A percentile compares a stretch with the other conserved stretches of the same genome.
phyloP scores from a whole-genome alignment of 2,329 filamentous ascomycete genomes.

The Colletotrichum brevisporum region DNA sequence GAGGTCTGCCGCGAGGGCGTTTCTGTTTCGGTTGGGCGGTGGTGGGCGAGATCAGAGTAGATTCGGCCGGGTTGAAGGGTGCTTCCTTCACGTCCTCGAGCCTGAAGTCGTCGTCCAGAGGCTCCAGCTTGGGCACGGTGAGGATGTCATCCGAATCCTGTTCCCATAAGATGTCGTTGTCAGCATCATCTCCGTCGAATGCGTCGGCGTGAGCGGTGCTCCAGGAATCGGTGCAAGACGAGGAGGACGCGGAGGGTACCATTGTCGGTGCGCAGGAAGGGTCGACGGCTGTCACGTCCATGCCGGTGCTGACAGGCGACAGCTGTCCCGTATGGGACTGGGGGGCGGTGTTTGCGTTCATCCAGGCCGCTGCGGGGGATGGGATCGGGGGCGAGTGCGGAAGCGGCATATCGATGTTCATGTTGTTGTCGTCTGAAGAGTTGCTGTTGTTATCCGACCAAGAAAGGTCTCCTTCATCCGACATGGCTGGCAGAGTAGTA shows the following conservation, averaged over 20 bases:
- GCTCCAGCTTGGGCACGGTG: conserved; percentile 69
- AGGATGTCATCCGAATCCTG: conserved; percentile 60
- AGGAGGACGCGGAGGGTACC: conserved; percentile 62
- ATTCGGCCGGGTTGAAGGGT: conserved; percentile 48
- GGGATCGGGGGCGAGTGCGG: conserved; percentile 49
- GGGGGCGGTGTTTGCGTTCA: conserved; percentile 45
- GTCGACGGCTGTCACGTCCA: conserved; percentile 57
- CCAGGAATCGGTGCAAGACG: conserved; percentile 63
- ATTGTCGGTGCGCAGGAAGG: conserved; percentile 58
- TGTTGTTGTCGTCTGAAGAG: conserved; percentile 57
- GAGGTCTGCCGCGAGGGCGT: conserved; percentile 82
- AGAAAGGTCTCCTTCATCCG: conserved; percentile 58
- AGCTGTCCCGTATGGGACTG: conserved; percentile 62
- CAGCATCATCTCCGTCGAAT: conserved; percentile 51
- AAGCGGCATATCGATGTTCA: conserved; percentile 47
- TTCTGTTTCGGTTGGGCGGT: conserved; percentile 61
- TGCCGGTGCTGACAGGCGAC: conserved; percentile 67
- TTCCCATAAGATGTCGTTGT: conserved; percentile 63
- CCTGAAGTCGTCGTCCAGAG: conserved; percentile 68
- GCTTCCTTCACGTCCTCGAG: conserved; percentile 66
- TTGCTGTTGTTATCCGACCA: conserved; percentile 64
- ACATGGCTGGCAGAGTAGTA: conserved; percentile 55
- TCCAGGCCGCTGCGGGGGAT: conserved; percentile 51
- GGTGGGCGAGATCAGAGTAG: conserved; percentile 37
- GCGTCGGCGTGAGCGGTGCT: conserved; percentile 55